Evolutionary conservation across 805 yeast species (phyloP), one percentile per base, ranked within the genome.

Genomic region (Ogataea kodamae): DNA sequence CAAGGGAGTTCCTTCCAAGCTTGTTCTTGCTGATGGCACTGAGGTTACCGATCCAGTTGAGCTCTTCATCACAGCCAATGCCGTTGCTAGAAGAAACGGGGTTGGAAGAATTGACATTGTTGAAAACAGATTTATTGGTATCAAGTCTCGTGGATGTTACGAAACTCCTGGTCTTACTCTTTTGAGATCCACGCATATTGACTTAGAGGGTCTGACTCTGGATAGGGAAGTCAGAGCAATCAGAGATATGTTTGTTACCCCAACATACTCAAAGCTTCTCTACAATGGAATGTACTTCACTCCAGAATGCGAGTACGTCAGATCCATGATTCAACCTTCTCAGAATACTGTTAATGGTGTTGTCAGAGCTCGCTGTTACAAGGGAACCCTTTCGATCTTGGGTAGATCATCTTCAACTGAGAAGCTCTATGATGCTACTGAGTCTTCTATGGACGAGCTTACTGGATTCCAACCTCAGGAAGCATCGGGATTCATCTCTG

Each of bases 61-160:
- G 53, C 71, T 92, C 50, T 92, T 92, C 76, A 67, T 85, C 51
- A 82, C 88, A 48, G 96, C 96, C 43, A 90, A 92, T 65, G 78
- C 88, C 52, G 72, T 92, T 56, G 97, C 97, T 40, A 89, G 98
- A 78, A 88, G 96, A 73, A 89, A 92, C 64, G 98, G 98, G 74
- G 96, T 92, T 42, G 98, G 98, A 65, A 88, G 98, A 75, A 83
- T 92, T 62, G 98, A 92, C 70, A 92, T 92, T 59, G 98, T 92
- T 48, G 98, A 92, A 72, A 87, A 92, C 76, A 88, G 98, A 74
- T 92, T 92, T 67, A 92, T 92, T 57, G 97, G 97, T 64, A 83
- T 92, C 65, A 92, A 92, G 68, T 89, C 97, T 46, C 87, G 98
- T 75, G 98, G 98, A 40, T 92, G 98, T 74, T 92, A 92, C 72